Percentiles rank a stretch among this genome's conserved stretches.
These are phyloP conservation scores for Fusarium sp. DNA, from an alignment of 2,329 filamentous ascomycete genomes.

Conservation along the genomic window DNA sequence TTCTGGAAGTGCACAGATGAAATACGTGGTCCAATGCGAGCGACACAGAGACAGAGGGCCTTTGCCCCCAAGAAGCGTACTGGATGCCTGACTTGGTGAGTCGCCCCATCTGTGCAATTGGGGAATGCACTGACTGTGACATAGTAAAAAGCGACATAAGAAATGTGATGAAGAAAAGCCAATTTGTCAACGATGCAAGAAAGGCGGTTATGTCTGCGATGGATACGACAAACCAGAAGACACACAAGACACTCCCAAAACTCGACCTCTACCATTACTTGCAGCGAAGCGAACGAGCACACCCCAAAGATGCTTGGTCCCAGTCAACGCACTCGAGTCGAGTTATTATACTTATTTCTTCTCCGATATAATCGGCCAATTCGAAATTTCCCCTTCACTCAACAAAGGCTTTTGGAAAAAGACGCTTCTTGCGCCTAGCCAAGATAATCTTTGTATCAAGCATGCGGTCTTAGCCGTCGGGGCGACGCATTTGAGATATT, in stretches of 20 bases:
- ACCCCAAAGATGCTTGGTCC: no score
- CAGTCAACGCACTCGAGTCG: no score
- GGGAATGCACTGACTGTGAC: not conserved
- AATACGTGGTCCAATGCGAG: conserved; percentile 4
- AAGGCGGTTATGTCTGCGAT: conserved; percentile 23
- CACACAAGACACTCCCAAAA: no score
- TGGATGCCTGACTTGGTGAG: conserved; percentile 17
- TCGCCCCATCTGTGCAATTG: not conserved
- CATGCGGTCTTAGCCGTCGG: conserved; percentile 11
- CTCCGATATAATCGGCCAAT: not conserved
- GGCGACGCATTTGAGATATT: conserved; percentile 1
- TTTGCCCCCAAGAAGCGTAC: conserved; percentile 17
- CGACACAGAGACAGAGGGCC: not conserved
- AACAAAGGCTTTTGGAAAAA: conserved; percentile 6
- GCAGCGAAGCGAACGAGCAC: no score
- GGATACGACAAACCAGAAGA: no score
- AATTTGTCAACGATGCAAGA: conserved; percentile 8
- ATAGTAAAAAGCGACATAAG: conserved; percentile 20
- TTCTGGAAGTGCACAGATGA: not conserved
- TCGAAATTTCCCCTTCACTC: conserved; percentile 1
- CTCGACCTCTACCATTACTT: no score
- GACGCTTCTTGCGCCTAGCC: not conserved
- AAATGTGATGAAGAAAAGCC: conserved; percentile 19
- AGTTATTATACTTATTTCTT: conserved; percentile 17
- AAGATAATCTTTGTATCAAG: not conserved